Evolutionary conservation across 768 basidiomycete genomes (phyloP).

Genomic region (Clathrus columnatus): DNA sequence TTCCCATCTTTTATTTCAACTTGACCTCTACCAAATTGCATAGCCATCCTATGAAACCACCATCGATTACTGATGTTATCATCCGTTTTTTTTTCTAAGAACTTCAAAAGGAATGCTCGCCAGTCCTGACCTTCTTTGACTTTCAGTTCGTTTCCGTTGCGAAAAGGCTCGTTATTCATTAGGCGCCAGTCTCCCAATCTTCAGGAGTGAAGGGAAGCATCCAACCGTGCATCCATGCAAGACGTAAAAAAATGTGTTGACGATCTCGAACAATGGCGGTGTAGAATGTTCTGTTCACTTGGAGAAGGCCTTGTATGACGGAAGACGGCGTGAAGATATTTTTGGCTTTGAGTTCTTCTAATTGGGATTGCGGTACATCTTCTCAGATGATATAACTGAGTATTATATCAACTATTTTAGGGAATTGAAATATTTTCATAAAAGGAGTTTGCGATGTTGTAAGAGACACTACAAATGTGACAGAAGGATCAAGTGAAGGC

Average conservation of each 20-base stretch:
- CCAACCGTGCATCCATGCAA: constrained; percentile 13
- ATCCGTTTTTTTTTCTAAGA: constrained; percentile 13
- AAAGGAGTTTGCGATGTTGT: not conserved
- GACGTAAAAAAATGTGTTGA: constrained; percentile 13
- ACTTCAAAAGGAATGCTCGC: constrained; percentile 11
- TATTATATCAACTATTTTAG: constrained; percentile 10
- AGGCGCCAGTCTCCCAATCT: constrained; percentile 12
- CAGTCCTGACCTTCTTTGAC: constrained; percentile 12
- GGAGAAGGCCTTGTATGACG: constrained; percentile 9
- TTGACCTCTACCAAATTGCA: constrained; percentile 13
- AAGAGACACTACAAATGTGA: not conserved
- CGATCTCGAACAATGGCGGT: constrained; percentile 4
- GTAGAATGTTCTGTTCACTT: constrained; percentile 11
- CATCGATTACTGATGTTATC: constrained; percentile 12
- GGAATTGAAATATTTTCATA: not conserved
- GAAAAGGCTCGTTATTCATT: not conserved
- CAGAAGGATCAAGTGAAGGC: not conserved
- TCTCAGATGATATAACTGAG: not conserved
- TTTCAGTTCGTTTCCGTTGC: not conserved
- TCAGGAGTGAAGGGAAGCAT: constrained; percentile 13
- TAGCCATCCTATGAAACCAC: constrained; percentile 14
- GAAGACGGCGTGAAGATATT: constrained; percentile 2
- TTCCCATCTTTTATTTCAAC: constrained; percentile 18
- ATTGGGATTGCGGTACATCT: constrained; percentile 4
- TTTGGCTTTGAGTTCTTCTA: not conserved